Percentiles rank a stretch among this genome's conserved stretches.
Conservation (phyloP, 140 eudicot species). For the Oenanthe javanica region DNA sequence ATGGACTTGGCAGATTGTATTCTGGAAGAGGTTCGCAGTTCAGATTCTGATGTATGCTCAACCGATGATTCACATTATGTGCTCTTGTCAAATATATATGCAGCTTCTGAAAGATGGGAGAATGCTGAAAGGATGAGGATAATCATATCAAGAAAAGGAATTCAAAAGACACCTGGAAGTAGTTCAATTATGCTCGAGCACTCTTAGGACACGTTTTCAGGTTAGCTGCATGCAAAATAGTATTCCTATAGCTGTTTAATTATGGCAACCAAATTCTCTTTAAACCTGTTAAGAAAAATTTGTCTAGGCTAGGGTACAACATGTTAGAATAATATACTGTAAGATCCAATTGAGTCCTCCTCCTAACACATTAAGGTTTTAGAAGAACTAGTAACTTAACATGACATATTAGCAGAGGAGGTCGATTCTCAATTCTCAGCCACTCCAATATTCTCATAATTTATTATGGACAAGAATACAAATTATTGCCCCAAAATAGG, state of each 20-base stretch:
- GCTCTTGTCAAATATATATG: slow-evolving; percentile 54
- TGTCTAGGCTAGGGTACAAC: neutral
- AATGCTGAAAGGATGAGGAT: slow-evolving; percentile 33
- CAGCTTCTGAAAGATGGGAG: slow-evolving; percentile 69
- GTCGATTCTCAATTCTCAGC: too few species aligned
- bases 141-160: slow-evolving; percentile 25
- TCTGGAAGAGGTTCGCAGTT: slow-evolving; percentile 25
- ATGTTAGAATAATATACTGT: too few species aligned
- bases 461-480: too few species aligned
- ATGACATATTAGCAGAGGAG: too few species aligned
- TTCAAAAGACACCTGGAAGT: slow-evolving; percentile 34
- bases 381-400: too few species aligned
- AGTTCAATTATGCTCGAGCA: slow-evolving; percentile 25
- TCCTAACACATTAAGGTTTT: too few species aligned
- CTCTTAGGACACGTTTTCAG: neutral
- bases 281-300: neutral
- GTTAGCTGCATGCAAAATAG: neutral
- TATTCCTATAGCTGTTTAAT: neutral
- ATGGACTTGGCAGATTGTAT: slow-evolving; percentile 35
- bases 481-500: too few species aligned
- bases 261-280: neutral
- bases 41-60: slow-evolving; percentile 9
- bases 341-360: too few species aligned
- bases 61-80: slow-evolving; percentile 34
- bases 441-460: too few species aligned